Evolutionary conservation across 306 rosid genomes (phyloP).

Genomic region (Morella rubra): DNA sequence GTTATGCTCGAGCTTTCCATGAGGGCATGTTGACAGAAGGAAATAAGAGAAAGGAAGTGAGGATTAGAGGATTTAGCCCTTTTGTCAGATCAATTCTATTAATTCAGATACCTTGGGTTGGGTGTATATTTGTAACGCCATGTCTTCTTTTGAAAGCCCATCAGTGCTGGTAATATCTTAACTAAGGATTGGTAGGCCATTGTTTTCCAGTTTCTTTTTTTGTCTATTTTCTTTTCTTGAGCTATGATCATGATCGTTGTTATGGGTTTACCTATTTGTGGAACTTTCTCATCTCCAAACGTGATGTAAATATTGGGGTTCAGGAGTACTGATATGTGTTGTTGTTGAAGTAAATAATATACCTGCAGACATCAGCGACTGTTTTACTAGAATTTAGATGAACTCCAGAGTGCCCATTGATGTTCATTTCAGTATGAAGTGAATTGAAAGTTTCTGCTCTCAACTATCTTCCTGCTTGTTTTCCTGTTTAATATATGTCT

Average conservation of each 20-base stretch:
- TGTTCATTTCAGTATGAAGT: neutral
- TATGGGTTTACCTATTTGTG: neutral
- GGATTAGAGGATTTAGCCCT: neutral
- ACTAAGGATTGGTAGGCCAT: neutral
- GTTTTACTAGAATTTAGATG: neutral
- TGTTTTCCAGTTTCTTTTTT: neutral
- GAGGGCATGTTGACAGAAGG: neutral
- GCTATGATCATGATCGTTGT: neutral
- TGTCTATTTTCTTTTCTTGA: neutral
- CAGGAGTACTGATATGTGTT: neutral
- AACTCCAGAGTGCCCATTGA: neutral
- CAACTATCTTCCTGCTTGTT: neutral
- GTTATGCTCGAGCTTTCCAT: neutral
- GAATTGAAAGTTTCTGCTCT: neutral
- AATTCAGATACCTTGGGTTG: neutral
- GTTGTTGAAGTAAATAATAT: neutral
- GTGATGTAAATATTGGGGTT: neutral
- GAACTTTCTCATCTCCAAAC: neutral
- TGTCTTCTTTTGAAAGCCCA: neutral
- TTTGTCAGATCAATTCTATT: neutral
- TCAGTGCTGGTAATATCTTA: neutral
- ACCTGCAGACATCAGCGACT: neutral
- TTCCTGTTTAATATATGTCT: no score
- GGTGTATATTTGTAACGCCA: neutral
- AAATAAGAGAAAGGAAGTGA: constrained; percentile 9